phyloP scores from a whole-genome alignment of 2,329 filamentous ascomycete genomes.

The Scedosporium apiospermum region DNA sequence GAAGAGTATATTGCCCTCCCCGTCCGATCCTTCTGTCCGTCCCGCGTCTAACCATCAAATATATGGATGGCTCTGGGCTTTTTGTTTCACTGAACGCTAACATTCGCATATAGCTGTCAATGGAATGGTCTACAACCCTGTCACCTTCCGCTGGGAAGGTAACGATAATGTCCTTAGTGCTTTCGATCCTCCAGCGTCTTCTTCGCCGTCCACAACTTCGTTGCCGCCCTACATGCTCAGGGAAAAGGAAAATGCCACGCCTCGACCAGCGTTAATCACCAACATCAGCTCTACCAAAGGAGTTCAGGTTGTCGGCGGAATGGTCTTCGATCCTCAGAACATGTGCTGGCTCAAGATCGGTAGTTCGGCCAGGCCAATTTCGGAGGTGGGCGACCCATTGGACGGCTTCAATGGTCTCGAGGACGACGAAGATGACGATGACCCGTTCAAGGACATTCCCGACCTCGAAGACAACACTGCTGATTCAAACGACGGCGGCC shows the following conservation, averaged over 20 bases:
- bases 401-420: constrained; percentile 62
- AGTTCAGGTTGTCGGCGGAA: constrained; percentile 89
- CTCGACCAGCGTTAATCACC: constrained; percentile 74
- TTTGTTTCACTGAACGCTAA: not conserved
- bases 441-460: constrained; percentile 80
- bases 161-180: constrained; percentile 78
- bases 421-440: constrained; percentile 66
- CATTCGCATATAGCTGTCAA: constrained; percentile 57
- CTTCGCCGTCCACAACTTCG: constrained; percentile 40
- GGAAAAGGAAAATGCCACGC: constrained; percentile 50
- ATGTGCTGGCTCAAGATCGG: constrained; percentile 95
- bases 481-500: constrained; percentile 35
- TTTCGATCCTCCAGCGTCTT: constrained; percentile 59
- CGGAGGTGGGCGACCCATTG: constrained; percentile 45
- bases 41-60: not conserved
- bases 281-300: constrained; percentile 79
- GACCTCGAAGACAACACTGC: constrained; percentile 66
- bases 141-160: constrained; percentile 84
- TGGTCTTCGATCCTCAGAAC: constrained; percentile 94
- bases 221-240: constrained; percentile 31
- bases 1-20: constrained; percentile 55
- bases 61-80: not conserved
- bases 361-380: constrained; percentile 30
- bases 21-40: not conserved
- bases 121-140: constrained; percentile 92